Evolutionary conservation across 768 basidiomycete genomes (phyloP).

Genomic region (Tubosaeta sp.): DNA sequence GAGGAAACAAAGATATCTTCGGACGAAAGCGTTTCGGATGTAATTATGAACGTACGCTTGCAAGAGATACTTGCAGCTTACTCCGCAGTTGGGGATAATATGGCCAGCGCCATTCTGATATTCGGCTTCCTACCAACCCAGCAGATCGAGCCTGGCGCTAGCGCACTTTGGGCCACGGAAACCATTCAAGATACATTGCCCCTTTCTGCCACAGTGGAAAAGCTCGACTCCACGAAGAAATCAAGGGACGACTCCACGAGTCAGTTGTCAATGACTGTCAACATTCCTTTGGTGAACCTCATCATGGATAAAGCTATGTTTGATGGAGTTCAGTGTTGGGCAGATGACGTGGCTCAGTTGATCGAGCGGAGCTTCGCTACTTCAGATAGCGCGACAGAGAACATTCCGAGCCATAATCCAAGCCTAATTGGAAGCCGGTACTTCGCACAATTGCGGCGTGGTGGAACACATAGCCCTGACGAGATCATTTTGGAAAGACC

Average conservation of each 20-base stretch:
- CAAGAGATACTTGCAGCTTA: constrained; percentile 48
- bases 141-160: constrained; percentile 12
- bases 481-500: constrained; percentile 34
- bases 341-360: constrained; percentile 80
- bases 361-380: constrained; percentile 41
- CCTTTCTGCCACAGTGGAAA: constrained; percentile 21
- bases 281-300: constrained; percentile 61
- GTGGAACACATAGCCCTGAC: constrained; percentile 39
- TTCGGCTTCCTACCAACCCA: constrained; percentile 40
- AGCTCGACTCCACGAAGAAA: constrained; percentile 1
- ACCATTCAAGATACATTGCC: constrained; percentile 10
- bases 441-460: constrained; percentile 45
- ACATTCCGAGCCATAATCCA: constrained; percentile 45
- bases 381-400: constrained; percentile 25
- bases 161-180: constrained; percentile 26
- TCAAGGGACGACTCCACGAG: neutral
- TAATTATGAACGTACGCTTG: constrained; percentile 39
- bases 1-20: constrained; percentile 11
- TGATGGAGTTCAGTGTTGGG: constrained; percentile 82
- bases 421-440: constrained; percentile 79
- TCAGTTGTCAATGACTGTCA: constrained; percentile 20
- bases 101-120: constrained; percentile 46
- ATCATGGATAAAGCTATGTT: constrained; percentile 59
- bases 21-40: constrained; percentile 5
- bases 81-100: constrained; percentile 35